These are phyloP conservation scores for Rubia balearica DNA, from an alignment of 305 asterid species.

Conservation along the genomic window DNA sequence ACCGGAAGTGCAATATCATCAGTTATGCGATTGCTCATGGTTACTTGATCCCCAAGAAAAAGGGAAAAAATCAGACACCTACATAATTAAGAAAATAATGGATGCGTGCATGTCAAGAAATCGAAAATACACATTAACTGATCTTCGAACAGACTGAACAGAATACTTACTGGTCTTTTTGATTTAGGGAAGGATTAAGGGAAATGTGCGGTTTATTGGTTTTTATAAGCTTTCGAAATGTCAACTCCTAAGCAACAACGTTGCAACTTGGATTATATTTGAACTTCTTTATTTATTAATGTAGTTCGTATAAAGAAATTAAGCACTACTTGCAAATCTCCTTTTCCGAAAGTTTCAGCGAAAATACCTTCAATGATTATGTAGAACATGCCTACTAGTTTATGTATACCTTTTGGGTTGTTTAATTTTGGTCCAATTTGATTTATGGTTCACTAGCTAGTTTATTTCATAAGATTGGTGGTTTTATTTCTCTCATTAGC, in stretches of 20 bases:
- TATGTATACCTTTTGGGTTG: neutral
- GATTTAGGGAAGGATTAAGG: too few species aligned
- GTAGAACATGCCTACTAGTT: neutral
- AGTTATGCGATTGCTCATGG: conserved; percentile 27
- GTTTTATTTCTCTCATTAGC: too few species aligned
- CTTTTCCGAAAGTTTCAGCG: neutral
- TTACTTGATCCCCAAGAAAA: too few species aligned
- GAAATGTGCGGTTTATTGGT: neutral
- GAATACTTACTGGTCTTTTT: too few species aligned
- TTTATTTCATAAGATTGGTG: too few species aligned
- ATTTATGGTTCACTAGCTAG: too few species aligned
- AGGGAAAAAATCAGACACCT: too few species aligned
- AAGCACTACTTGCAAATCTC: neutral
- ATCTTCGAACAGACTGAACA: too few species aligned
- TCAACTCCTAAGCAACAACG: neutral
- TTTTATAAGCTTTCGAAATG: neutral
- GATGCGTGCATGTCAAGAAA: too few species aligned
- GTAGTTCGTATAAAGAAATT: neutral
- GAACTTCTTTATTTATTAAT: too few species aligned
- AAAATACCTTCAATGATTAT: neutral
- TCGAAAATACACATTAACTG: too few species aligned
- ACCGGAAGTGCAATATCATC: conserved; percentile 14
- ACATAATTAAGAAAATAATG: too few species aligned
- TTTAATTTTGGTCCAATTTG: neutral
- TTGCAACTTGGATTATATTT: neutral